Evolutionary conservation across 140 eudicot species (phyloP), one percentile per base, ranked within the genome.

Genomic region (Senecio squalidus): DNA sequence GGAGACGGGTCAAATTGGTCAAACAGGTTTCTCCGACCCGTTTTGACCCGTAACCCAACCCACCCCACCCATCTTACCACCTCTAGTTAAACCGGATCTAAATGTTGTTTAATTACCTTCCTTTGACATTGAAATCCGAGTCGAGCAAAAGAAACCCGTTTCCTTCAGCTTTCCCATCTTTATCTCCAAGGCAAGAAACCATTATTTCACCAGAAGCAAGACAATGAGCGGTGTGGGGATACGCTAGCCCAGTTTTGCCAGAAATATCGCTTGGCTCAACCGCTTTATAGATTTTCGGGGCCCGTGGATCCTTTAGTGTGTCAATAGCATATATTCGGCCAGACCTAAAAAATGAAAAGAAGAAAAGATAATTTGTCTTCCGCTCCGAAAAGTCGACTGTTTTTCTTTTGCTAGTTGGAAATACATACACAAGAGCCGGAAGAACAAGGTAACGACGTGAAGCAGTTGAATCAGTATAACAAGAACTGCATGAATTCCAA

Each of bases 401-500:
- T 59, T 69, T 33, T 27, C 6, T 30, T 57, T 41, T 43, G n/a
- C 36, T 9, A 24, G 64, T 30, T 16, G 58, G 23, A 46, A 52
- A 38, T 56, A 65, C 91, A 51, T 75, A 92, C 98, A 92, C 78
- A 24, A 92, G 84, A 11, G 96, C 78, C 17, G 98, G 98, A 9
- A 92, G 82, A 70, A 92, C 96, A 57, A 92, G 96, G 66, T 53
- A 92, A 28, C 96, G 85, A 4, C 98, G 72, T 10, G 95, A 55
- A 53, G 93, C 80, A 0, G 81, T 33, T 44, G 98, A 71, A 69
- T 92, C 98, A 27, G 75, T 77, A 45, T 74, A 73, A 81, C 98
- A 92, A 62, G 98, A 92, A 64, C 98, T 92, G 89, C 96, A 92
- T 22, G 98, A 68, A 67, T 92, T 92, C 98, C 98, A 92, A 25